Base-by-base conservation (phyloP, 2,329 filamentous ascomycete genomes). In the Huntiella moniliformis region DNA sequence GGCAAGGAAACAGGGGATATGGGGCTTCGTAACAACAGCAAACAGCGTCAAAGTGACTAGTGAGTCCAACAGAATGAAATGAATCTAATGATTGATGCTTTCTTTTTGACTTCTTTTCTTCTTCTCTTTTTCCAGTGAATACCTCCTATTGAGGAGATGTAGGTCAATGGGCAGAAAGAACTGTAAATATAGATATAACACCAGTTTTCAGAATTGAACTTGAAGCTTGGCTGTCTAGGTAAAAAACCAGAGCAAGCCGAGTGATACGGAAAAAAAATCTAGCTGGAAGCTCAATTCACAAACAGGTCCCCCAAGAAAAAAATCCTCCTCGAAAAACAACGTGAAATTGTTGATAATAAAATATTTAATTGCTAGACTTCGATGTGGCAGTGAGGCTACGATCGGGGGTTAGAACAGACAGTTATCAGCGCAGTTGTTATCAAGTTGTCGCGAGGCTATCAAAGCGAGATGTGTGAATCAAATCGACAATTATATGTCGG, bases 221-320 rank as follows among this genome's bases (percentile, higher is more conserved):
- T 47, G 38, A 32, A 28, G 12, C 12, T 34, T 28, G 22, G 22
- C 17, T 34, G n/a, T 13, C 22, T 16, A 13, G 11, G 12, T 34
- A 16, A 16, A 35, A 34, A 13, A 35, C 31, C n/a, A n/a, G 18
- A 41, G 15, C 17, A 18, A 41, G 22, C 22, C 18, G 18, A 18
- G 17, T 41, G 7, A 28, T 28, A 17, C 40, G 17, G n/a, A 32
- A 28, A n/a, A 34, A 34, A 42, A 16, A 42, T 28, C 45, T 42
- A 47, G n/a, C 45, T 42, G 31, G 22, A 47, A 47, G 45, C 45
- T 47, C 45, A 47, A 47, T 48, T 18, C 22, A 22, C 12, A 17
- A 42, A 38, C 45, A 40, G 40, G 32, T 35, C 35, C 46, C 37
- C 31, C 34, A 46, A 46, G 22, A 48, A 48, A 34, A 22, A 40